phyloP scores from a whole-genome alignment of 192 early-diverging fungal genomes.

The Umbelopsis vinacea region DNA sequence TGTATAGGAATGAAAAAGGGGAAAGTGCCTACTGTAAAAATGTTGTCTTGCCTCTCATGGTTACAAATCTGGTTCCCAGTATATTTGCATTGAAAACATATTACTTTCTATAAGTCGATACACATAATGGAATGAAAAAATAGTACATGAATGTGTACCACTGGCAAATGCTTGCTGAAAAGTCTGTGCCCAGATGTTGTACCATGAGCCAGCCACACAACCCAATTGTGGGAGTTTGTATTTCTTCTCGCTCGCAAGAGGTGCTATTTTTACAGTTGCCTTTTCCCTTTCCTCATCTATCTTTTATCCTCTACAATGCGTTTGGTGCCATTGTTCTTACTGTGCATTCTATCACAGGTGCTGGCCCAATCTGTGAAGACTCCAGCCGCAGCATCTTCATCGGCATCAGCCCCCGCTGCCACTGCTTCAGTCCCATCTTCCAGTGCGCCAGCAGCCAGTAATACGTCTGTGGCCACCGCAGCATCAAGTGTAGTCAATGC shows the following conservation, averaged over 20 bases:
- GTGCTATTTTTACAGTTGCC: not conserved
- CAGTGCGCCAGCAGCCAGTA: not conserved
- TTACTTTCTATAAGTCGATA: no score
- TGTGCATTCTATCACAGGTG: not conserved
- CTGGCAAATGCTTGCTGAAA: not conserved
- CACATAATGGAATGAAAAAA: not conserved
- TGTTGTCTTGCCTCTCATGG: no score
- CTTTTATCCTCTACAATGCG: not conserved
- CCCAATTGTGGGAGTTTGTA: not conserved
- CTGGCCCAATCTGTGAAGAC: conserved; percentile 8
- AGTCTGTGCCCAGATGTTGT: not conserved
- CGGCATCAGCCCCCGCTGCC: not conserved
- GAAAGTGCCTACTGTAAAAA: no score
- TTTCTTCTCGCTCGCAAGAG: not conserved
- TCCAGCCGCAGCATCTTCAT: conserved; percentile 8
- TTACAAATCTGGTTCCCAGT: no score
- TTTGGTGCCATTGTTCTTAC: not conserved
- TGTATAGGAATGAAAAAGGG: no score
- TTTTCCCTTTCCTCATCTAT: not conserved
- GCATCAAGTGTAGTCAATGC: not conserved
- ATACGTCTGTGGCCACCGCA: not conserved
- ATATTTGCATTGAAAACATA: no score
- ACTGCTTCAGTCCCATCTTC: not conserved
- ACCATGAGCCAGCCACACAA: not conserved
- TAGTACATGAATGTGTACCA: not conserved